These are phyloP conservation scores for Ampelomyces quisqualis DNA, from an alignment of 2,329 filamentous ascomycete genomes.

Conservation along the genomic window DNA sequence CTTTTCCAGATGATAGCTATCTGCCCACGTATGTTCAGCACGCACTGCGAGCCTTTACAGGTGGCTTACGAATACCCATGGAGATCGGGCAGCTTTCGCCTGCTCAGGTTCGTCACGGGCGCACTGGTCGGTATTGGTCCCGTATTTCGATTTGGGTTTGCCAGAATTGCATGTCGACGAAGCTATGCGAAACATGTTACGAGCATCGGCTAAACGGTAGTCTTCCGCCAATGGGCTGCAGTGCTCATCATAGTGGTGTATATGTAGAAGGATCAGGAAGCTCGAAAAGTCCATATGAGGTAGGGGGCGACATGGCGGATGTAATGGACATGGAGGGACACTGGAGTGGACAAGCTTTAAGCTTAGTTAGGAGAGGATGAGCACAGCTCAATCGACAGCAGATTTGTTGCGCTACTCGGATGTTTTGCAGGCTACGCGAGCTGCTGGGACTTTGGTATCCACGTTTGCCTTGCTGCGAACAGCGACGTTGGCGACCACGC, in stretches of 20 bases:
- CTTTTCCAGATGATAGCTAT: neutral
- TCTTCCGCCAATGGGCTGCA: neutral
- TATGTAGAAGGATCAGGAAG: neutral
- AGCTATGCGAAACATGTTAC: neutral
- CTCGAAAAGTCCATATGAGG: neutral
- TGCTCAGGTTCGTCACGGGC: neutral
- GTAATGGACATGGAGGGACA: neutral
- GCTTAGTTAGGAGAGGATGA: too few relatives aligned
- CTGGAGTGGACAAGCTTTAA: too few relatives aligned
- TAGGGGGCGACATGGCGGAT: neutral
- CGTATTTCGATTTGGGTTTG: neutral
- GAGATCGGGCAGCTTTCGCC: neutral
- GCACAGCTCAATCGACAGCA: too few relatives aligned
- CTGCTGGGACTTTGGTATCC: too few relatives aligned
- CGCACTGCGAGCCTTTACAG: neutral
- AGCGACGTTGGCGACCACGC: too few relatives aligned
- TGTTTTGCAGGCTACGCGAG: too few relatives aligned
- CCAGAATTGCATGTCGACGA: neutral
- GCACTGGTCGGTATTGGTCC: neutral
- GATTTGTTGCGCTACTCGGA: too few relatives aligned
- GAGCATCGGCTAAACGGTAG: neutral
- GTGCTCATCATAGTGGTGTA: neutral
- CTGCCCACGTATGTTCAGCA: neutral
- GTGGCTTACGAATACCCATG: neutral
- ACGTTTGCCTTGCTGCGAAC: too few relatives aligned